Conservation (phyloP, 257 asterid genomes). For the Solanum bulbocastanum region DNA sequence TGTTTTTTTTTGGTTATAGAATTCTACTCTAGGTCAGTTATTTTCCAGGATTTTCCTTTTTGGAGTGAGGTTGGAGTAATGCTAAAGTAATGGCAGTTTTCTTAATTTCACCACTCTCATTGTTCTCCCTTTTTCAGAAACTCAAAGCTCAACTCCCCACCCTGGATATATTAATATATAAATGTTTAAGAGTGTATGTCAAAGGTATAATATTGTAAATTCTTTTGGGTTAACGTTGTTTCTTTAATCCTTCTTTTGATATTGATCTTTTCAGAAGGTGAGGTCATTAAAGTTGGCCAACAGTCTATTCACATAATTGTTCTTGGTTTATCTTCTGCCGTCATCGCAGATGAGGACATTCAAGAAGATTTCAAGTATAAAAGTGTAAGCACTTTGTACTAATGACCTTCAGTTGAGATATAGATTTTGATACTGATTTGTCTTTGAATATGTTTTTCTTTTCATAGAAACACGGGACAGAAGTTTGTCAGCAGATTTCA, state of each 20-base stretch:
- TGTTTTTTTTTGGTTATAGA: background rate
- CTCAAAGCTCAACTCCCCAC: background rate
- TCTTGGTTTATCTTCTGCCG: constrained; percentile 66
- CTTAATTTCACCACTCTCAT: background rate
- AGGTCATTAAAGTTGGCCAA: constrained; percentile 55
- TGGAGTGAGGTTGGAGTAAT: background rate
- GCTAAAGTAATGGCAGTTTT: background rate
- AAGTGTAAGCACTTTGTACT: constrained; percentile 25
- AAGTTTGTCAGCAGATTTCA: constrained; percentile 35
- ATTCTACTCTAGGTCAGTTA: background rate
- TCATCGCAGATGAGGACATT: constrained; percentile 52
- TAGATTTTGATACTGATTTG: background rate
- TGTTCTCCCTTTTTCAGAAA: background rate
- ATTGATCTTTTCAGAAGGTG: constrained; percentile 43
- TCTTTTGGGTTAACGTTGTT: background rate
- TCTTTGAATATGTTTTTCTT: background rate
- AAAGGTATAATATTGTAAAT: background rate
- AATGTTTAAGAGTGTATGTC: background rate
- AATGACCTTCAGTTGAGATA: background rate
- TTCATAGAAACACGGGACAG: constrained; percentile 51
- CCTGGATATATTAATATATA: background rate
- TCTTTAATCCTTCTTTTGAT: background rate
- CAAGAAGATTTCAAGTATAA: constrained; percentile 52
- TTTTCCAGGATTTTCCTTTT: background rate
- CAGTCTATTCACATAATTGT: constrained; percentile 54